These are phyloP conservation scores for Aspergillus eucalypticola DNA, from an alignment of 2,329 filamentous ascomycete genomes.

Conservation along the genomic window DNA sequence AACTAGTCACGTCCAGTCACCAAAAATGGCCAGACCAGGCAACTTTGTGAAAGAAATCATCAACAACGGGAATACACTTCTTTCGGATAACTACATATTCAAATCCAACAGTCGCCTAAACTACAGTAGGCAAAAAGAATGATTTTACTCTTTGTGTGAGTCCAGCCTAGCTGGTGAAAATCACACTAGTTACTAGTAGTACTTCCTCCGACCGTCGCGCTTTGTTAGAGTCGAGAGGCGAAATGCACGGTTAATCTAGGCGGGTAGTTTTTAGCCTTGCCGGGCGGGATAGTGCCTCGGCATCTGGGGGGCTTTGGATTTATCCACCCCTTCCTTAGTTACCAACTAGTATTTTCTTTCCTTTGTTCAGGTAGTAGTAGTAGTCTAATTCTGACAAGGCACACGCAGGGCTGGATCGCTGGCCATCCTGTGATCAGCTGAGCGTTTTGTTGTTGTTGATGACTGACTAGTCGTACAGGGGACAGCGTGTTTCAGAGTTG, in stretches of 20 bases:
- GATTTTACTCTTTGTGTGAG: not conserved
- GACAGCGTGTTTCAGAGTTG: too few relatives aligned
- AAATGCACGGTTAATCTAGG: constrained; percentile 4
- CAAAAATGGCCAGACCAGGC: not conserved
- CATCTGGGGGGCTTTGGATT: not conserved
- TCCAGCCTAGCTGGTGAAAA: not conserved
- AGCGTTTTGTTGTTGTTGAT: too few relatives aligned
- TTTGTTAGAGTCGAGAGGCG: not conserved
- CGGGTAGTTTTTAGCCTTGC: not conserved
- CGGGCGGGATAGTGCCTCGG: not conserved
- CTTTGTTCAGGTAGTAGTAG: too few relatives aligned
- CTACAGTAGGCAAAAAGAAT: not conserved
- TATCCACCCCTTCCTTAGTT: not conserved
- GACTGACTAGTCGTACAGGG: too few relatives aligned
- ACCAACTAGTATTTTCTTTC: too few relatives aligned
- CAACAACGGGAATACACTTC: not conserved
- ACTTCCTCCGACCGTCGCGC: not conserved
- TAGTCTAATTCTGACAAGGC: too few relatives aligned
- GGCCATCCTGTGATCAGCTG: too few relatives aligned
- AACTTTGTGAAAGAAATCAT: not conserved
- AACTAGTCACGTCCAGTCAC: too few relatives aligned
- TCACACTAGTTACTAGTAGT: not conserved
- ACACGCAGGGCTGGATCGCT: too few relatives aligned
- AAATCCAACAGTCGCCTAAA: too few relatives aligned
- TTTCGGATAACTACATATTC: not conserved